A percentile compares a stretch with the other conserved stretches of the same genome.
Conservation (phyloP, 75 land plant species). For the Gnetum montanum region DNA sequence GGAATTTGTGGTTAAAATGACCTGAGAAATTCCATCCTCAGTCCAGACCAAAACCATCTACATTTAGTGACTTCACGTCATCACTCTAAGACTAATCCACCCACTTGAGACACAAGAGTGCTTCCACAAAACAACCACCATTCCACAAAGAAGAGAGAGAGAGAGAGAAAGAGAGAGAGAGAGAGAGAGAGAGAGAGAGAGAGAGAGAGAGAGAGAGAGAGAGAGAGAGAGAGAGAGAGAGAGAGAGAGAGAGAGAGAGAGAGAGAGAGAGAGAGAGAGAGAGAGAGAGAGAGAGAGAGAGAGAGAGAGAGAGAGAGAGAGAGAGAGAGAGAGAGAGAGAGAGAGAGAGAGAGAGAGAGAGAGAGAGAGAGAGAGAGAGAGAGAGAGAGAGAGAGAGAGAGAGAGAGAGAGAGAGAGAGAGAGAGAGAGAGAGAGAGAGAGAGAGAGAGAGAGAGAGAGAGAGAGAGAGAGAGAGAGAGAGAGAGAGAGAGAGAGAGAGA, state of each 20-base stretch:
- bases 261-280: background rate
- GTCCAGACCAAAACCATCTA: too few species aligned
- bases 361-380: background rate
- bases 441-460: too few species aligned
- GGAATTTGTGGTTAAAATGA: too few species aligned
- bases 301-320: background rate
- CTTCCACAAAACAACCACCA: too few species aligned
- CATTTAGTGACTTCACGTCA: too few species aligned
- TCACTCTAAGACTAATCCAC: too few species aligned
- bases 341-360: background rate
- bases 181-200: conserved; percentile 5
- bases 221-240: conserved; percentile 5
- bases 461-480: too few species aligned
- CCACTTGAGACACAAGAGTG: too few species aligned
- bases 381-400: conserved; percentile 1
- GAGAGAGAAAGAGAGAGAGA: conserved; percentile 4
- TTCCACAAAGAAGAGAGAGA: too few species aligned
- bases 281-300: background rate
- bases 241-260: conserved; percentile 5
- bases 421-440: background rate
- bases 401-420: conserved; percentile 1
- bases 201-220: conserved; percentile 5
- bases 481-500: too few species aligned
- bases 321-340: background rate
- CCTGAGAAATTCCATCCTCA: too few species aligned